phyloP scores from a whole-genome alignment of 768 basidiomycete genomes.

The Auriscalpium vulgare region DNA sequence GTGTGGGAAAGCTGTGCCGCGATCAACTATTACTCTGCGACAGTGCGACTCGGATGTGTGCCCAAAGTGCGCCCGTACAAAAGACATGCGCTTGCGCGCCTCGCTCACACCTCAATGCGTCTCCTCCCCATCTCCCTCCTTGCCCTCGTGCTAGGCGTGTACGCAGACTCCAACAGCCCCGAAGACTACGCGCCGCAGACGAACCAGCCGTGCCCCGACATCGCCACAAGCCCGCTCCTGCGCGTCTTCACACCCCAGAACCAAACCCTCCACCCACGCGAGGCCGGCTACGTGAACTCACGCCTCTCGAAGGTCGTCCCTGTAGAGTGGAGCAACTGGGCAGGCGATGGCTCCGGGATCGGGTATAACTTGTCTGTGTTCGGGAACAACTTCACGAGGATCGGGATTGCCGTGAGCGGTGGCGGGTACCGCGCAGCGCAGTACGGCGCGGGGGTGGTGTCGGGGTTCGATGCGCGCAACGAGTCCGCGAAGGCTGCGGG shows the following conservation, averaged over 20 bases:
- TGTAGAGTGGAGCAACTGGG: constrained; percentile 50
- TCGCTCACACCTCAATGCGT: not conserved
- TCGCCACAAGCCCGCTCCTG: constrained; percentile 38
- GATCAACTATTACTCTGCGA: too few species aligned
- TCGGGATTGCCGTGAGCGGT: constrained; percentile 64
- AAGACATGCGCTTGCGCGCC: too few species aligned
- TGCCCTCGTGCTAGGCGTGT: not conserved
- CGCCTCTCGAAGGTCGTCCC: constrained; percentile 36
- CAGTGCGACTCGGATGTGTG: too few species aligned
- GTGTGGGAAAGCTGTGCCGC: too few species aligned
- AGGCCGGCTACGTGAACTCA: constrained; percentile 37
- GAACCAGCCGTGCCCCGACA: constrained; percentile 44
- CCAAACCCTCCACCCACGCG: constrained; percentile 43
- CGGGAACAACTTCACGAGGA: constrained; percentile 34
- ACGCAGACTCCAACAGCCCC: not conserved
- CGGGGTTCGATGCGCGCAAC: constrained; percentile 56
- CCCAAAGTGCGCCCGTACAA: too few species aligned
- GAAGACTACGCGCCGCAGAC: constrained; percentile 46
- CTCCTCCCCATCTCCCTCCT: not conserved
- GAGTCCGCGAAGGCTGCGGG: constrained; percentile 45
- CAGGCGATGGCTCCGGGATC: constrained; percentile 43
- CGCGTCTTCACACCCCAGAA: constrained; percentile 43
- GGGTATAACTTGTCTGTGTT: constrained; percentile 44
- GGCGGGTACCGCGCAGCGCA: constrained; percentile 64
- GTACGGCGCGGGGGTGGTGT: constrained; percentile 52